Conservation (phyloP, 257 asterid species). For the Solanum chmielewskii region DNA sequence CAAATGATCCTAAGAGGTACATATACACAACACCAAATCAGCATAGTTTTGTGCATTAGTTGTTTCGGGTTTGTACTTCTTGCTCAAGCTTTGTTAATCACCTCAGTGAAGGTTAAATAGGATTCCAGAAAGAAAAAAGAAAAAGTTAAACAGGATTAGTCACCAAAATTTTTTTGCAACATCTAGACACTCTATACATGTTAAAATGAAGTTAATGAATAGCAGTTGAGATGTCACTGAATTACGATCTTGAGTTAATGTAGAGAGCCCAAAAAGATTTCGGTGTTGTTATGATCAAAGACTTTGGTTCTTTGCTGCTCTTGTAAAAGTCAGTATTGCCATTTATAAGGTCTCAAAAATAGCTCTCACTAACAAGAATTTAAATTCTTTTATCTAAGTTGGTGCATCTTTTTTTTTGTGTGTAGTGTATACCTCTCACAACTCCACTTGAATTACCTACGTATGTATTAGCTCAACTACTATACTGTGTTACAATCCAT, state of each 20-base stretch:
- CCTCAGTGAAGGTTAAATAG: not conserved
- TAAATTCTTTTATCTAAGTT: not conserved
- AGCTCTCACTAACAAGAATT: not conserved
- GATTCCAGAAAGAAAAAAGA: not conserved
- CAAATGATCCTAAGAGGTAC: slow-evolving; percentile 57
- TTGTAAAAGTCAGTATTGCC: not conserved
- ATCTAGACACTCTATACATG: not conserved
- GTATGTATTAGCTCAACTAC: not conserved
- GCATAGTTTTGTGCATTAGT: not conserved
- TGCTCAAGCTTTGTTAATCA: not conserved
- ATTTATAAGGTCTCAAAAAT: not conserved
- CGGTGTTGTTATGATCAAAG: not conserved
- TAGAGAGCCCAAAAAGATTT: not conserved
- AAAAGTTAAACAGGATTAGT: not conserved
- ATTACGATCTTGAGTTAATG: not conserved
- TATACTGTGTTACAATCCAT: not conserved
- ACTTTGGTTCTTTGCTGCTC: not conserved
- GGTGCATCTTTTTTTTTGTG: not conserved
- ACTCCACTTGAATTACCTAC: not conserved
- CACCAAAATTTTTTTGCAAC: not conserved
- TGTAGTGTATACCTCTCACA: not conserved
- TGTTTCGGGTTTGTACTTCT: not conserved
- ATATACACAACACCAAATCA: not conserved
- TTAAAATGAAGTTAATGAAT: not conserved
- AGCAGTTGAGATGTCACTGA: not conserved